Conservation (phyloP, 805 yeast species). For the Candida pseudofarinosa region DNA sequence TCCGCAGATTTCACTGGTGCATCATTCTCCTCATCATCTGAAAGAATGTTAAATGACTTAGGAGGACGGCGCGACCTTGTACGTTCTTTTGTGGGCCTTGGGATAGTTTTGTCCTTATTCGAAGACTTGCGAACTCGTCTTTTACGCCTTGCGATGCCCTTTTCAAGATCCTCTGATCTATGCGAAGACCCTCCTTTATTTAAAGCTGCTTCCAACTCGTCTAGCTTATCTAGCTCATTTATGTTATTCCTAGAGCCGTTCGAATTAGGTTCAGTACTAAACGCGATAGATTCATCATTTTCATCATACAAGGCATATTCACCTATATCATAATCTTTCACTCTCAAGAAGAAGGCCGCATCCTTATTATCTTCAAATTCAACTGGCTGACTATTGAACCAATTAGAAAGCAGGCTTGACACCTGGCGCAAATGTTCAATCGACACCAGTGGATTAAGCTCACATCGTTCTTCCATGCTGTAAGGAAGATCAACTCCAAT, state of each 20-base stretch:
- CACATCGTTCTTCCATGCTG: slow-evolving; percentile 34
- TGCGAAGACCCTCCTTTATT: slow-evolving; percentile 9
- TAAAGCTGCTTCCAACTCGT: slow-evolving; percentile 32
- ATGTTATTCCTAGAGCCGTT: slow-evolving; percentile 8
- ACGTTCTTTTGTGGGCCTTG: slow-evolving; percentile 8
- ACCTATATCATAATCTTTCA: slow-evolving; percentile 22
- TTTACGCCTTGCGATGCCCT: slow-evolving; percentile 25
- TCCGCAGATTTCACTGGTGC: slow-evolving; percentile 45
- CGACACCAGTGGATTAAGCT: slow-evolving; percentile 30
- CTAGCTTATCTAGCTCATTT: slow-evolving; percentile 32
- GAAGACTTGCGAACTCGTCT: slow-evolving; percentile 7
- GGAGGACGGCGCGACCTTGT: slow-evolving; percentile 15
- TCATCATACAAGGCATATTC: slow-evolving; percentile 22
- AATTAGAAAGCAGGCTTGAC: slow-evolving; percentile 37
- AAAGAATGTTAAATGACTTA: slow-evolving; percentile 21
- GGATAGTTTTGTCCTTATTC: slow-evolving; percentile 4
- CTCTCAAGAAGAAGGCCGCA: slow-evolving; percentile 26
- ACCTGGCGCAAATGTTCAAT: slow-evolving; percentile 29
- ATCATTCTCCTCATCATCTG: slow-evolving; percentile 17
- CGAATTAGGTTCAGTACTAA: slow-evolving; percentile 20
- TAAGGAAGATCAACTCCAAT: slow-evolving; percentile 46
- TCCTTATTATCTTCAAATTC: slow-evolving; percentile 34
- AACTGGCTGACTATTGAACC: slow-evolving; percentile 31
- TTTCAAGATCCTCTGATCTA: slow-evolving; percentile 13
- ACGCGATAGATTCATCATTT: slow-evolving; percentile 28